phyloP scores from a whole-genome alignment of 805 yeast species.

The Tetrapisispora arboricola region DNA sequence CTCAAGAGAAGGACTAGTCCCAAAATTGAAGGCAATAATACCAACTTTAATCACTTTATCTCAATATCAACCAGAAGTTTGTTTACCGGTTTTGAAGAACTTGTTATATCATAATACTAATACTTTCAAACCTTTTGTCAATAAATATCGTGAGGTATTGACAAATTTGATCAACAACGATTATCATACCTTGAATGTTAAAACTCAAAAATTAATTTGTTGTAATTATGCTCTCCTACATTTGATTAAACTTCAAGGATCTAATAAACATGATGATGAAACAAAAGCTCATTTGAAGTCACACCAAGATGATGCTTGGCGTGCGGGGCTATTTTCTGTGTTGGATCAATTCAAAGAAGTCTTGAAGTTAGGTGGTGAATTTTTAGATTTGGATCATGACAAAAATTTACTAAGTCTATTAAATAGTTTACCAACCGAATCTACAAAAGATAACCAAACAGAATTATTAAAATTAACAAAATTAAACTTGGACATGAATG shows the following conservation, averaged over 20 bases:
- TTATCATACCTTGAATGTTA: conserved; percentile 32
- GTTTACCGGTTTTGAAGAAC: conserved; percentile 33
- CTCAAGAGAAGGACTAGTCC: conserved; percentile 74
- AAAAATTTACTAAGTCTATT: conserved; percentile 35
- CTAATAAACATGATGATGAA: conserved; percentile 22
- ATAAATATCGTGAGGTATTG: conserved; percentile 44
- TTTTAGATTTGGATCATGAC: conserved; percentile 50
- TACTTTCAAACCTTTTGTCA: conserved; percentile 70
- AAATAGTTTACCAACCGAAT: conserved; percentile 30
- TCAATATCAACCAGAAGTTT: conserved; percentile 30
- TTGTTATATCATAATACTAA: conserved; percentile 55
- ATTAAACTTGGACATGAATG: conserved; percentile 49
- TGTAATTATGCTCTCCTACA: conserved; percentile 47
- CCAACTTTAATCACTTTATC: conserved; percentile 39
- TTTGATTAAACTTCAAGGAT: conserved; percentile 44
- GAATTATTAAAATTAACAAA: conserved; percentile 32
- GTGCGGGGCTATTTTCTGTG: conserved; percentile 37
- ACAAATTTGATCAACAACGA: conserved; percentile 28
- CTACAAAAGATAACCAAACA: conserved; percentile 3
- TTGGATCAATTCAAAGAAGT: conserved; percentile 47
- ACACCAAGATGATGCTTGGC: conserved; percentile 37
- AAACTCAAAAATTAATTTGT: conserved; percentile 35
- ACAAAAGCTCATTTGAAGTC: conserved; percentile 27
- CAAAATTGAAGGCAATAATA: conserved; percentile 58
- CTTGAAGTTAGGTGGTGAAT: conserved; percentile 45